These are phyloP conservation scores for Neonectria faginata DNA, from an alignment of 2,329 filamentous ascomycete species.

Conservation along the genomic window DNA sequence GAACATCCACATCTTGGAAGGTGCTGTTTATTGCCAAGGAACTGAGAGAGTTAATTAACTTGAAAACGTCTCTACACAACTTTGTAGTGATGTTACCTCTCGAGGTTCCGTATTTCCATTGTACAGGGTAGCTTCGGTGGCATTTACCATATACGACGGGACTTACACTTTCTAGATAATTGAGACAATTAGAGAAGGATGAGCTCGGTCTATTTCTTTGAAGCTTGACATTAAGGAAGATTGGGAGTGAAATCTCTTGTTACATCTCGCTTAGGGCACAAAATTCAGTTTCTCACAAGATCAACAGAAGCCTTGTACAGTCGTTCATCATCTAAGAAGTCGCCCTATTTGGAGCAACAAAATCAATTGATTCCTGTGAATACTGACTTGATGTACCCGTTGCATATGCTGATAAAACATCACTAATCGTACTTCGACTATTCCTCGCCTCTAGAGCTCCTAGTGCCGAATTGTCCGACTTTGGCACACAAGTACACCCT, in stretches of 20 bases:
- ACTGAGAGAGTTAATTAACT: too few relatives aligned
- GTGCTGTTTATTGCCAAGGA: too few relatives aligned
- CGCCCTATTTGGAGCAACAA: not conserved
- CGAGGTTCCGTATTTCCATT: not conserved
- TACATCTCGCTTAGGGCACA: not conserved
- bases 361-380: not conserved
- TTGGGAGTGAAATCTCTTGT: too few relatives aligned
- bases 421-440: constrained; percentile 11
- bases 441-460: not conserved
- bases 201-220: too few relatives aligned
- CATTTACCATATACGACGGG: not conserved
- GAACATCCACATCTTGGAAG: too few relatives aligned
- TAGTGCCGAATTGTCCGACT: not conserved
- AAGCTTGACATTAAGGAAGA: too few relatives aligned
- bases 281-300: not conserved
- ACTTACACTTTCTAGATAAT: not conserved
- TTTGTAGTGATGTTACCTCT: not conserved
- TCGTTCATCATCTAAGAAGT: not conserved
- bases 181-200: not conserved
- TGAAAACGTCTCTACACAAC: too few relatives aligned
- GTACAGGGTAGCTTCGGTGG: not conserved
- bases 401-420: constrained; percentile 1
- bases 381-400: constrained; percentile 1
- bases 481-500: not conserved
- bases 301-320: not conserved